Base-by-base conservation (phyloP, 2,329 filamentous ascomycete species). In the Apiospora aurea region DNA sequence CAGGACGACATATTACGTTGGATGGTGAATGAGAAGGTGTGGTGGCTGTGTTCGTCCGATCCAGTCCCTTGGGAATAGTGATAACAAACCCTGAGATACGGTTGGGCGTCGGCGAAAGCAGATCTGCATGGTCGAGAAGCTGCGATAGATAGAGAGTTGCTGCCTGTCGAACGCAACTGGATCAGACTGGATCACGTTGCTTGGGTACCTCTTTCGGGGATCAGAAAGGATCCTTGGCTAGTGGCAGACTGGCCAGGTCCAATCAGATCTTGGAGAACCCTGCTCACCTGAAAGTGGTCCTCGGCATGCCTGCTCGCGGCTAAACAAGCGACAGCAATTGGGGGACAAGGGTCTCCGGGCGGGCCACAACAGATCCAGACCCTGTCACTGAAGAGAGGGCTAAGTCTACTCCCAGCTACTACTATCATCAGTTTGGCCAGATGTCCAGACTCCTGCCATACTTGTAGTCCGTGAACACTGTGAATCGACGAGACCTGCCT, bases 241-340 rank as follows among this genome's bases (percentile, higher is more conserved):
- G 66, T 77, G 76, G 73, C 73, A 77, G 73, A 75, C 69, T 16
- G 47, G 18, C 51, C 29, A 69, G 49, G 69, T 69, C 79, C 79
- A 80, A 80, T 80, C 72, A 74, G 71, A 49, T 38, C 72, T 72
- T 49, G 73, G 77, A 75, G 72, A 79, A 75, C 79, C 79, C 69
- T 79, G 78, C 68, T 74, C 77, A 72, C 75, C 77, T 79, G 77
- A 78, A 75, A 14, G 53, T 74, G 73, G 74, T 71, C 34, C 67
- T 51, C 67, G 29, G 10, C 67, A 69, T 69, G 76, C 77, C 72
- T 77, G 77, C 70, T 74, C 72, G 70, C 69, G 70, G 74, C 74
- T 69, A 72, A 71, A 74, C 71, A 73, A 77, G 77, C 75, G 78
- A 75, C 72, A 72, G 75, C 74, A 75, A 79, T 80, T 80, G 79